Evolutionary conservation across 306 rosid species (phyloP), one percentile per base, ranked within the genome.

Genomic region (Corylus heterophylla): DNA sequence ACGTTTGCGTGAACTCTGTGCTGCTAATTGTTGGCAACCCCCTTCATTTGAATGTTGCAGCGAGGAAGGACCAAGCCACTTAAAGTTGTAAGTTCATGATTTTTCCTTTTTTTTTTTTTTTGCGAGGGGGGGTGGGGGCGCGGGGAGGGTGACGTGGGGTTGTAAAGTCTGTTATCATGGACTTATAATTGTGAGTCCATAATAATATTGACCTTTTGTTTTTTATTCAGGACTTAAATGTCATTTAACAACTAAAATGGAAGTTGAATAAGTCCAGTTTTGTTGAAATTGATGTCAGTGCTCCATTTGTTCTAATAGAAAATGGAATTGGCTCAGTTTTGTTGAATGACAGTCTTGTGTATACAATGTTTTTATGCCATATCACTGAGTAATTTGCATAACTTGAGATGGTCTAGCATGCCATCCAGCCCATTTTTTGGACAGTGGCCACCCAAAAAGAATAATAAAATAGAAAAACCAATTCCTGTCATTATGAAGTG

Each of bases 11-110:
- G 96, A 95, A 84, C 8, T 90, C 42, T 95, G 99, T 84, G 84
- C 86, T 42, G 80, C 84, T 18, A 83, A 82, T 88, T 82, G 78
- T 83, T 95, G 98, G 99, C 79, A 79, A 25, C 85, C 87, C 17
- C 98, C 98, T 54, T 50, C 18, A 55, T 91, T 95, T 79, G 93
- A 91, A 73, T 90, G 96, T 85, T 80, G 90, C 88, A 82, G 81
- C 12, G 97, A 90, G 76, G 98, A 89, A 74, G 99, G 99, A 78
- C 98, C 91, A 69, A 75, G 84, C 85, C 98, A 95, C 82, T 50
- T 86, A 69, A 93, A 83, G 67, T 62, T 18, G 89, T 85, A 79
- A 88, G 91, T 80, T 17, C 71, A 8, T 62, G 55, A 18, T n/a
- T 56, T 6, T 7, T n/a, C 18, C 3, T 20, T 7, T 1, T n/a